phyloP scores from a whole-genome alignment of 2,329 filamentous ascomycete species.

The Blumeria hordei region DNA sequence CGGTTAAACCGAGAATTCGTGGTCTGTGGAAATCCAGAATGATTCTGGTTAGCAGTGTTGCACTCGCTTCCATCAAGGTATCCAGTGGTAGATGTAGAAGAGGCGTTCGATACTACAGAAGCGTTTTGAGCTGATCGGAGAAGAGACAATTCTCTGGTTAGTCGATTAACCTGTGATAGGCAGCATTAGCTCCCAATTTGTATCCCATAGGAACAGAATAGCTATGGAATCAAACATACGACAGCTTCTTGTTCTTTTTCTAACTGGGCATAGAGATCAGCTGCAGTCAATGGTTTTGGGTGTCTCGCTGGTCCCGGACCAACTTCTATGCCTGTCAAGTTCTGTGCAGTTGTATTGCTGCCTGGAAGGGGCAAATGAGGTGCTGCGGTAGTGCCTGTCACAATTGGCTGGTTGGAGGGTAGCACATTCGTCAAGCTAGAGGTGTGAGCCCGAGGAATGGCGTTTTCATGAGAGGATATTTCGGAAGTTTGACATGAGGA shows the following conservation, averaged over 20 bases:
- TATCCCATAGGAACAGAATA: not conserved
- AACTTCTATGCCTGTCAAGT: conserved; percentile 21
- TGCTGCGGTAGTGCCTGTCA: not conserved
- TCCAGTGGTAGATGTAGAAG: conserved; percentile 28
- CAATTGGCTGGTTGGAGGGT: not conserved
- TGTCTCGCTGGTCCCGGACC: conserved; percentile 59
- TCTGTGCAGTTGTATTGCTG: conserved; percentile 13
- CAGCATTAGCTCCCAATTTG: not conserved
- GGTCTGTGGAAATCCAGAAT: conserved; percentile 32
- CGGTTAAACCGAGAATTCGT: conserved; percentile 29
- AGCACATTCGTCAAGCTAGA: not conserved
- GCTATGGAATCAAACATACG: conserved; percentile 24
- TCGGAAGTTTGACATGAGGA: too few relatives aligned
- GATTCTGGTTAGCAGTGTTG: conserved; percentile 18
- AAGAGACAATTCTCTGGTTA: conserved; percentile 68
- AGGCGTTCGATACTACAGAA: conserved; percentile 40
- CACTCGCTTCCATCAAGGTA: conserved; percentile 23
- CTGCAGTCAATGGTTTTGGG: conserved; percentile 65
- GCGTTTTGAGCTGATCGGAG: conserved; percentile 51
- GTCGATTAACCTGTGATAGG: conserved; percentile 53
- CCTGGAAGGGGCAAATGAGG: not conserved
- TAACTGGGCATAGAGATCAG: conserved; percentile 68
- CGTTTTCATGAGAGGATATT: not conserved
- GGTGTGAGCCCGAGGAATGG: not conserved
- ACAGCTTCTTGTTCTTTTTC: conserved; percentile 93